These are phyloP conservation scores for Tanacetum coccineum DNA, from an alignment of 129 eudicot species.

Conservation along the genomic window DNA sequence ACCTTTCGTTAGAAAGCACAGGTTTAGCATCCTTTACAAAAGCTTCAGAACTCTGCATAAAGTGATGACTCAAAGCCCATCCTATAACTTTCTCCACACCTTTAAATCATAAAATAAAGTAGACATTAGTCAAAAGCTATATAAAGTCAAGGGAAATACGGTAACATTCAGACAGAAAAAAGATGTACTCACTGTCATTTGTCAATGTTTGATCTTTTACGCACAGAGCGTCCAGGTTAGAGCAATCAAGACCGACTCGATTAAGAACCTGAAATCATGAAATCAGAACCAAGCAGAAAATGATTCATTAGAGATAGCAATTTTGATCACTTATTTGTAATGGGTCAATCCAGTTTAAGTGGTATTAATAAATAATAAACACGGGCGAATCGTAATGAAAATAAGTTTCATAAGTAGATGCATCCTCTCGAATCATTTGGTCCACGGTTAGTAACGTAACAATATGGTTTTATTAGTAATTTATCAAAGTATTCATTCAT, in stretches of 20 bases:
- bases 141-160: background rate
- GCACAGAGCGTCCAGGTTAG: constrained; percentile 62
- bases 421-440: too few species aligned
- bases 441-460: too few species aligned
- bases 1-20: constrained; percentile 78
- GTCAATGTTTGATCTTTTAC: constrained; percentile 87
- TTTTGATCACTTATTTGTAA: background rate
- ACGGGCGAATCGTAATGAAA: too few species aligned
- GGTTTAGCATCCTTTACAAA: constrained; percentile 52
- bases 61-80: constrained; percentile 92
- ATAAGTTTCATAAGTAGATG: too few species aligned
- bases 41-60: constrained; percentile 66
- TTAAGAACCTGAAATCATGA: constrained; percentile 59
- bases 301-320: background rate
- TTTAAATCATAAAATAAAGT: constrained; percentile 22
- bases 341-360: too few species aligned
- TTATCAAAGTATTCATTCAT: background rate
- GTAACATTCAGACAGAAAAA: background rate
- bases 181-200: constrained; percentile 57
- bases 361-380: too few species aligned
- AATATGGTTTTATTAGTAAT: background rate
- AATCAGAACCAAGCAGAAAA: background rate
- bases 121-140: constrained; percentile 2
- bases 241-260: constrained; percentile 55
- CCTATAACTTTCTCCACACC: constrained; percentile 85